Base-by-base conservation (phyloP, 768 basidiomycete species). In the Hemileccinum impolitum region DNA sequence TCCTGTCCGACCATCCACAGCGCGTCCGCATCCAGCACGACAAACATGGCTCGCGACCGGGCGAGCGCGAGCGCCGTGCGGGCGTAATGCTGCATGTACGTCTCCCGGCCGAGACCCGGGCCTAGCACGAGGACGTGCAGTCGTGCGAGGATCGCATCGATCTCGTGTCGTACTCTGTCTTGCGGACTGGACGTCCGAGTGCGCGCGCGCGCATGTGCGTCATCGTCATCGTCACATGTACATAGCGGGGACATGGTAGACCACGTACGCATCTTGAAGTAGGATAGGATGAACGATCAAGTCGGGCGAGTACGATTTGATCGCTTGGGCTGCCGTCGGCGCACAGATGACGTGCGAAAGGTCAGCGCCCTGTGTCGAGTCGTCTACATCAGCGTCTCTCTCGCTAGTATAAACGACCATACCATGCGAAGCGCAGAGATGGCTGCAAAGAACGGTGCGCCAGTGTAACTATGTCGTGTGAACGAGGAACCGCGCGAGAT, bases 321-420 rank as follows among this genome's bases (percentile, higher is more conserved):
- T 99, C 39, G 93, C 87, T 5, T 78, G 78, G 23, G 93, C 92
- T 6, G 96, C 95, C 0, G 81, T 83, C 0, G 95, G 95, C 6
- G 94, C 86, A 70, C 96, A 99, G 47, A 98, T 95, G 50, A 98
- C 91, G 75, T 98, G 96, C 19, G 94, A 94, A 18, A 97, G 76
- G 68, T 98, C 95, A 42, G 87, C 90, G 30, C 94, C 94, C 90
- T 90, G 46, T 15, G 15, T 26, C 3, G 11, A 17, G 35, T 31
- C 21, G 25, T 45, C 34, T 30, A 26, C 26, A 28, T 54, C 39
- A 40, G 52, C 8, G 17, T 38, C 14, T 31, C 19, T 21, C 13
- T 18, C 30, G 18, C 6, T n/a, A 13, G 28, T 13, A n/a, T 38
- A 45, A 34, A 46, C 21, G 18, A 26, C 25, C 58, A 7, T 46